Evolutionary conservation across 2,329 filamentous ascomycete species (phyloP).

Genomic region (Coleophoma eucalyptorum): DNA sequence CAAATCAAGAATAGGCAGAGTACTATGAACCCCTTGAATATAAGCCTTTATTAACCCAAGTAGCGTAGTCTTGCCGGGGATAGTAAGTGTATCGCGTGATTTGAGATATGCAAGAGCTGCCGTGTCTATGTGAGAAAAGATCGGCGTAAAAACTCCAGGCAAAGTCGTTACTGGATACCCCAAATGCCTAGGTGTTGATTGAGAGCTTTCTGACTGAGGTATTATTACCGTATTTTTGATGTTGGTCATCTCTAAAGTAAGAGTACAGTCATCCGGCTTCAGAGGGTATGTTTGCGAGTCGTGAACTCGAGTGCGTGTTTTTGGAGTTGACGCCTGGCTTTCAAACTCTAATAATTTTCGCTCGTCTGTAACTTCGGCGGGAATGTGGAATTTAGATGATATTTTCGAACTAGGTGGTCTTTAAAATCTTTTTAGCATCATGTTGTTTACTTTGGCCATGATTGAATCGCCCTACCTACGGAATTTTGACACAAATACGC

Average conservation of each 20-base stretch:
- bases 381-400: no score
- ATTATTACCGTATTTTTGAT: neutral
- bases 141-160: slow-evolving; percentile 4
- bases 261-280: neutral
- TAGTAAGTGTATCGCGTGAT: slow-evolving; percentile 12
- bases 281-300: neutral
- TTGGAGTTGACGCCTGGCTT: neutral
- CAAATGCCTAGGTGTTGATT: neutral
- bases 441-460: neutral
- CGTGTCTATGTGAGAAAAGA: slow-evolving; percentile 6
- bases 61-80: slow-evolving; percentile 11
- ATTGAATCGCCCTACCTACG: neutral
- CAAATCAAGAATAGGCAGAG: slow-evolving; percentile 16
- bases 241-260: neutral
- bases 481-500: slow-evolving; percentile 1
- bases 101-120: slow-evolving; percentile 10
- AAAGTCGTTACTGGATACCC: neutral
- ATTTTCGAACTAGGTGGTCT: neutral
- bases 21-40: slow-evolving; percentile 12
- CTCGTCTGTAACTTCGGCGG: neutral
- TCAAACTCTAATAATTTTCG: neutral
- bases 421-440: neutral
- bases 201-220: neutral
- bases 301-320: neutral
- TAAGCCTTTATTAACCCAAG: slow-evolving; percentile 15